Conservation (phyloP, 2,329 filamentous ascomycete genomes). For the Aspergillus ustus region DNA sequence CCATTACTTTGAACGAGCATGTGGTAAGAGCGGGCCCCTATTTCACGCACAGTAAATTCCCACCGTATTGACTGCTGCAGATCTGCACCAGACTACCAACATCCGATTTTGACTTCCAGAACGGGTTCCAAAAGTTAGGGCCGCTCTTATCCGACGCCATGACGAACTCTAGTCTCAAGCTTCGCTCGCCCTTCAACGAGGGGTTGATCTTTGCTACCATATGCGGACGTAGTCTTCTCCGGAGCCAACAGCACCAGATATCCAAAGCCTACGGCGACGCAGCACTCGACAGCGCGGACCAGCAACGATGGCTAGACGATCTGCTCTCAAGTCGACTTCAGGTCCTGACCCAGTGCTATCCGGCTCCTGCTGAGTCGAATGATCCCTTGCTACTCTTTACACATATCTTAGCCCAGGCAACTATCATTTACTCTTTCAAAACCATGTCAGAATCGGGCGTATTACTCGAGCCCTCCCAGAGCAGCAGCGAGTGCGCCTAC, state of each 20-base stretch:
- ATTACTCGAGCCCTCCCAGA: neutral
- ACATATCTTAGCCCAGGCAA: conserved; percentile 27
- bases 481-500: too few relatives aligned
- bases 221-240: conserved; percentile 28
- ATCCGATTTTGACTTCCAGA: conserved; percentile 14
- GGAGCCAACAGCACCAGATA: conserved; percentile 22
- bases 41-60: too few relatives aligned
- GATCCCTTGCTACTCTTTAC: conserved; percentile 28
- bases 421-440: conserved; percentile 27
- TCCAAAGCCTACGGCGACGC: conserved; percentile 26
- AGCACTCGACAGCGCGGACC: conserved; percentile 21
- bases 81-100: conserved; percentile 40
- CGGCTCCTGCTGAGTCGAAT: conserved; percentile 15
- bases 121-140: conserved; percentile 9
- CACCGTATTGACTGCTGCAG: conserved; percentile 25
- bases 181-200: conserved; percentile 34
- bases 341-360: conserved; percentile 23
- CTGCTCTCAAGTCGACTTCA: conserved; percentile 24
- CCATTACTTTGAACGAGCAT: conserved; percentile 38
- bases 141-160: conserved; percentile 38
- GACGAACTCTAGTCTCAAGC: conserved; percentile 23
- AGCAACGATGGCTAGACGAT: conserved; percentile 25
- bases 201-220: conserved; percentile 38
- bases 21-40: too few relatives aligned
- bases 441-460: neutral